Base-by-base conservation (phyloP, 495 filamentous ascomycete genomes). In the Saxophila tyrrhenica region DNA sequence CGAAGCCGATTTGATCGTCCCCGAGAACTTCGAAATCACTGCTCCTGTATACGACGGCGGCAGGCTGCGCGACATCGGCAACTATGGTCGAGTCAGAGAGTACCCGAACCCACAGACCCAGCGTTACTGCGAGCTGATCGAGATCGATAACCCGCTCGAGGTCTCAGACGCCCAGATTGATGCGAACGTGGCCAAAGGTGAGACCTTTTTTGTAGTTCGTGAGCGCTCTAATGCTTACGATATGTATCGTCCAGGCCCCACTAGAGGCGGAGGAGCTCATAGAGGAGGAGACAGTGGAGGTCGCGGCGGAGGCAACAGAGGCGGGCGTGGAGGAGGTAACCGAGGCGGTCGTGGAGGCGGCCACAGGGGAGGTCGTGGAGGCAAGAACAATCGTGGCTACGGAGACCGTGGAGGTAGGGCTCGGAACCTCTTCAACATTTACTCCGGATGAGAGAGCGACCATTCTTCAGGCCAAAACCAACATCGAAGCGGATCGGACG, bases 51-150 rank as follows among this genome's bases (percentile, higher is more conserved):
- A 87, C 56, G 73, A 80, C 39, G 65, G 71, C 0, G 60, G 55
- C 9, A 56, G 55, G 35, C 3, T 11, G 20, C 55, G 47, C 46
- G 56, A 51, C 19, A 24, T 57, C 11, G 49, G 54, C 47, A 51
- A 59, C 48, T 64, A 48, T 68, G 69, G 7, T 52, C 52, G 0
- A 13, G 61, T 63, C 15, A 7, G 44, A 9, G 89, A 94, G 68
- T 94, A 88, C 65, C 85, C 73, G 13, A 96, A 89, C 64, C 79
- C 82, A 3, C 90, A 96, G 68, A 96, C 87, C 9, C 67, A 67
- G 7, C 63, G 67, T 17, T 97, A 92, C 67, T 96, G 92, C 65
- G 72, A 80, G 50, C 65, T 95, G 52, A 45, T 95, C 1, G 80
- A 79, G 2, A 86, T 96, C 38, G 71, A 75, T 25, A 90, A 97